Evolutionary conservation across 2,329 filamentous ascomycete species (phyloP), one percentile per base, ranked within the genome.

Genomic region (Ophiostoma angusticollis): DNA sequence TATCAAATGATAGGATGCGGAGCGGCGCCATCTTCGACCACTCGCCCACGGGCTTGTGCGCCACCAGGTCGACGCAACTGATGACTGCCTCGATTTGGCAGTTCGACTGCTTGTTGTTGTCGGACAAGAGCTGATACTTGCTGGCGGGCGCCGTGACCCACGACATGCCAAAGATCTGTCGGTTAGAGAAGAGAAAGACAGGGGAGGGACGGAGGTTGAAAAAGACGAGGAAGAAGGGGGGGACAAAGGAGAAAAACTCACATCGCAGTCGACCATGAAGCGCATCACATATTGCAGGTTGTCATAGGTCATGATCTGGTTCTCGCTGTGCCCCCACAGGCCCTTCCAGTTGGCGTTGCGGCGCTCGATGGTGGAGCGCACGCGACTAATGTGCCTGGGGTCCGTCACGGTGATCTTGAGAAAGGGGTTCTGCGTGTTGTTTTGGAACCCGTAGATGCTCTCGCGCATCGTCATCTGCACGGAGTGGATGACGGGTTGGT

Each of bases 21-120:
- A 98, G 67, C 0, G 91, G 91, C 0, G 93, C 91, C 79, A 96
- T 95, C 62, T 95, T 98, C 21, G 85, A 84, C 86, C 89, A 98
- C 55, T 96, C 87, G 14, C 87, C 89, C 48, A 91, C 81, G 2
- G 87, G 78, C 35, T 83, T 76, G 58, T 96, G 89, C 9, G 91
- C 78, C 46, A 95, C 78, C 8, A 98, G 65, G 51, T 96, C 79
- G 42, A 68, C 65, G 53, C 93, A 94, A 56, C 81, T 78, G 40
- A 93, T 74, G 49, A 79, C 72, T 11, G 89, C 91, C 61, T 98
- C 91, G 47, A 98, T 93, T 59, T 98, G 91, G 57, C 91, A 96
- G 52, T 86, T 94, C 2, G 89, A 96, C 47, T 94, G 82, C 45
- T 77, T 73, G 43, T 80, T 69, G 40, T 72, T 59, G 11, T 73